A percentile compares a stretch with the other conserved stretches of the same genome.
Evolutionary conservation across 2,329 filamentous ascomycete genomes (phyloP).

Genomic region (Neofusicoccum kwambonambiense): DNA sequence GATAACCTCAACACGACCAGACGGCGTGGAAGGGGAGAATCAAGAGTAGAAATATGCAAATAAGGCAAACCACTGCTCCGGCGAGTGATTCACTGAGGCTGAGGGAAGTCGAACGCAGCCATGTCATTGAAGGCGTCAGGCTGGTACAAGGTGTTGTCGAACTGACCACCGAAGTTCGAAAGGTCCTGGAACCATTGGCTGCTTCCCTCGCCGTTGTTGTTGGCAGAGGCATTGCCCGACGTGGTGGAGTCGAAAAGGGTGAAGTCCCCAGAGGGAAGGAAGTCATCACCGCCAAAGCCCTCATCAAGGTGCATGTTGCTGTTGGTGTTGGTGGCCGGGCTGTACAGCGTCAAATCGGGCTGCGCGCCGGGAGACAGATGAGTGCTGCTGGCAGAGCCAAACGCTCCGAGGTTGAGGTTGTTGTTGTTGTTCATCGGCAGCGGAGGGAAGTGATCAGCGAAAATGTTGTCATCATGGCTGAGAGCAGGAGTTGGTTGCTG

Average conservation of each 20-base stretch:
- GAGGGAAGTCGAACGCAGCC: conserved; percentile 8
- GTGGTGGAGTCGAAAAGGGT: conserved; percentile 52
- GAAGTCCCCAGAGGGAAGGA: conserved; percentile 56
- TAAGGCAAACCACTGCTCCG: not conserved
- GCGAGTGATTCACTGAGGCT: not conserved
- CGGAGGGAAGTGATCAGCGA: conserved; percentile 29
- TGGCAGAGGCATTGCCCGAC: conserved; percentile 10
- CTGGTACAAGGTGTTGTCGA: conserved; percentile 25
- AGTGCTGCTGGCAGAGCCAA: conserved; percentile 26
- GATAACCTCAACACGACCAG: conserved; percentile 12
- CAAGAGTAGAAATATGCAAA: not conserved
- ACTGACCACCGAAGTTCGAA: conserved; percentile 37
- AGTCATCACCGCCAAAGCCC: conserved; percentile 50
- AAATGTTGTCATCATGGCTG: conserved; percentile 34
- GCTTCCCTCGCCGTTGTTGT: conserved; percentile 27
- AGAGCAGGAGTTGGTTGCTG: conserved; percentile 54
- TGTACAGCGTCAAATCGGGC: conserved; percentile 66
- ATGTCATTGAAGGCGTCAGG: conserved; percentile 7
- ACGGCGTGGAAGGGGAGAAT: conserved; percentile 8
- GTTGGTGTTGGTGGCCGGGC: conserved; percentile 54
- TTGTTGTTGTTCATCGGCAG: not conserved
- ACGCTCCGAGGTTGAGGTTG: not conserved
- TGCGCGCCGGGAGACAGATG: conserved; percentile 71
- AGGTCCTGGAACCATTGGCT: conserved; percentile 40
- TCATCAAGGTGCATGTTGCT: conserved; percentile 60